Evolutionary conservation across 2,329 filamentous ascomycete genomes (phyloP).

Genomic region (Venturia effusa): DNA sequence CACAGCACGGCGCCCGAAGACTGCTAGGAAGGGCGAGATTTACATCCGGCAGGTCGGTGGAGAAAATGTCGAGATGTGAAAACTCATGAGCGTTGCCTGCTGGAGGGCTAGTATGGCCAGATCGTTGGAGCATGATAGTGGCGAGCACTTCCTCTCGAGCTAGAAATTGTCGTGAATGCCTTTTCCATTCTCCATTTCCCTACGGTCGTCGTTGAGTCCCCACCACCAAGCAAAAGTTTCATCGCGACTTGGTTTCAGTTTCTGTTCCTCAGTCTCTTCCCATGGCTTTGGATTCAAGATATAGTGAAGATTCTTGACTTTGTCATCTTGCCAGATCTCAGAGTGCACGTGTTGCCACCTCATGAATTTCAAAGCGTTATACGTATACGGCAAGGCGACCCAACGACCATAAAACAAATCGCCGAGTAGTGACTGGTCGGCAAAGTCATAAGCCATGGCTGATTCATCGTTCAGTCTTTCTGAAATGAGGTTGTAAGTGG

Average conservation of each 20-base stretch:
- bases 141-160: not conserved
- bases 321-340: constrained; percentile 48
- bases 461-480: constrained; percentile 35
- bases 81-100: too few species aligned
- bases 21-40: too few species aligned
- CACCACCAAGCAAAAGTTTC: constrained; percentile 49
- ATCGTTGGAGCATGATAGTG: too few species aligned
- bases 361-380: constrained; percentile 52
- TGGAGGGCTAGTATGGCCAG: too few species aligned
- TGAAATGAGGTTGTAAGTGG: constrained; percentile 41
- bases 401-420: constrained; percentile 47
- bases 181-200: constrained; percentile 34
- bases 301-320: constrained; percentile 54
- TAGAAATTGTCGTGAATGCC: constrained; percentile 43
- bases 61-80: too few species aligned
- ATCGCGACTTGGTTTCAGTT: constrained; percentile 36
- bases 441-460: constrained; percentile 45
- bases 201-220: constrained; percentile 38
- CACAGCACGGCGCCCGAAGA: too few species aligned
- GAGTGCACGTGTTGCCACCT: constrained; percentile 45
- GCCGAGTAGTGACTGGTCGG: constrained; percentile 48
- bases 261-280: constrained; percentile 41
- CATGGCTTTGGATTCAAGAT: constrained; percentile 53
- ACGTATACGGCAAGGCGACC: constrained; percentile 49
- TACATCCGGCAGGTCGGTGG: too few species aligned